Base-by-base conservation (phyloP, 441 rosid genomes). In the Hura crepitans region DNA sequence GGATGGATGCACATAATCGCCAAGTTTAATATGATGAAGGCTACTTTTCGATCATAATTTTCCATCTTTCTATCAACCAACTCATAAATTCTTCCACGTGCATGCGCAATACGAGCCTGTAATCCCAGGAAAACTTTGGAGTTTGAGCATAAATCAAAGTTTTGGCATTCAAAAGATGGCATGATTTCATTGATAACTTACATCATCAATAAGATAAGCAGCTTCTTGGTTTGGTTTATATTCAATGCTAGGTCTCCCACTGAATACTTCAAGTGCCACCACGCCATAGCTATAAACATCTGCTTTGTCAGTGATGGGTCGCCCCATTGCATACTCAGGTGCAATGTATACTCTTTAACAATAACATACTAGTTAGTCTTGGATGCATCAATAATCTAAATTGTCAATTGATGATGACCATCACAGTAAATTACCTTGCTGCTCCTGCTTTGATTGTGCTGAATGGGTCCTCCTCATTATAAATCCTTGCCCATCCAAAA, bases 231-330 rank as follows among this genome's bases (percentile, higher is more conserved):
- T 71, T 8, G 57, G 56, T 33, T 25, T 27, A 59, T 53, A 23
- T 14, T 58, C 47, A 8, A 68, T 45, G 42, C 51, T 53, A 0
- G 35, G 56, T 72, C 56, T 60, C 39, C 80, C 76, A 23, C 83
- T 71, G 42, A 80, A 54, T 31, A 80, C 64, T 68, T 79, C 82
- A 27, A 76, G 71, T 42, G 49, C 15, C 10, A 76, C 68, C 27
- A 70, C 49, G 14, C 46, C 46, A 42, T 42, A 42, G 46, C 46
- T 42, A 42, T 42, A 42, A 9, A 42, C 46, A 42, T 76, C 83
- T 5, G 63, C 74, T 65, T 75, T 75, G 7, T 46, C 65, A 1
- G 75, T 59, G 15, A 72, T 57, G 57, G 62, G 13, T 63, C 67
- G 58, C 20, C 58, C 51, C 53, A 37, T 23, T 42, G 79, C 77